Conservation (phyloP, 805 yeast species). For the Saturnispora quitensis region DNA sequence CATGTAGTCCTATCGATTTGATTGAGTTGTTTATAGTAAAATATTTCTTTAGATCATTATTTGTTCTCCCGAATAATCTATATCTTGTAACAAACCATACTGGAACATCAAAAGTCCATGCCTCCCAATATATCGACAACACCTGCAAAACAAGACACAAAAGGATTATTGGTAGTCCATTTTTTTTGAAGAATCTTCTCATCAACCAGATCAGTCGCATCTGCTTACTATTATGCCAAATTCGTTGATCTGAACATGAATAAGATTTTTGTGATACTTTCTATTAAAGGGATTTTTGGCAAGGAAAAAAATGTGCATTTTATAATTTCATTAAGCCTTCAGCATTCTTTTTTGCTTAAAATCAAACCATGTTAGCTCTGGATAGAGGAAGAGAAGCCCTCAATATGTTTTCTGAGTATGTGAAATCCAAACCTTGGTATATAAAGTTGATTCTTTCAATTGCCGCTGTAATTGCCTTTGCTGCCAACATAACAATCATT, state of each 20-base stretch:
- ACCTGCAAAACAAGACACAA: background rate
- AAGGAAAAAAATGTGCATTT: background rate
- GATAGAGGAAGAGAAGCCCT: background rate
- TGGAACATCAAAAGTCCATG: slow-evolving; percentile 2
- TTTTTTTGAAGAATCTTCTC: background rate
- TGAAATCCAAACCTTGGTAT: background rate
- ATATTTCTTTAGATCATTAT: background rate
- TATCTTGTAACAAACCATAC: slow-evolving; percentile 11
- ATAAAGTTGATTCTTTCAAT: slow-evolving; percentile 1
- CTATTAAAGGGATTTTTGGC: background rate
- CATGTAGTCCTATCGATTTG: background rate
- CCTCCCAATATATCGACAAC: background rate
- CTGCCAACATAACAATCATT: background rate
- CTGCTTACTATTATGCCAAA: background rate
- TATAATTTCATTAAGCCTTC: background rate
- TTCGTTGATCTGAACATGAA: background rate
- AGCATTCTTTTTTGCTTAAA: background rate
- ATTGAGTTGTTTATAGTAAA: background rate
- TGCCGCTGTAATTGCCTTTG: background rate
- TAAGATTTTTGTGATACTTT: background rate
- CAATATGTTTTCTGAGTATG: background rate
- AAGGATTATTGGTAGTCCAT: background rate
- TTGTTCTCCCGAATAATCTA: background rate
- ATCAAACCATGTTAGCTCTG: background rate
- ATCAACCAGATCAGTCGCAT: background rate